Conservation (phyloP, 768 basidiomycete genomes). For the Mycena rosella region DNA sequence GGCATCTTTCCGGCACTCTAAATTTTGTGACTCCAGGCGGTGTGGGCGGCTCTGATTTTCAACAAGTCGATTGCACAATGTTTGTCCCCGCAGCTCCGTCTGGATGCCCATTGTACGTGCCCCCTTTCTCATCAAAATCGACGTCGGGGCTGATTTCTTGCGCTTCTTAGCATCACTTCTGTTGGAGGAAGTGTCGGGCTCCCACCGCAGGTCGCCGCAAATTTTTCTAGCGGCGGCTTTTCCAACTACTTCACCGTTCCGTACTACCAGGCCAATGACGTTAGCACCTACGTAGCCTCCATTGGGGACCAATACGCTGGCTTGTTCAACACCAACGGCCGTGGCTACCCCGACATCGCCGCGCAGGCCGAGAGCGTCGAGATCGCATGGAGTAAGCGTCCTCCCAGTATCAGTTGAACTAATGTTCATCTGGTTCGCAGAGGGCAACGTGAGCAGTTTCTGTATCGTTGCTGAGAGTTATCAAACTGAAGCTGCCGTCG, state of each 20-base stretch:
- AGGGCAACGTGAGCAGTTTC: background rate
- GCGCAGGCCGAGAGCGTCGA: slow-evolving; percentile 43
- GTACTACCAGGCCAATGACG: slow-evolving; percentile 36
- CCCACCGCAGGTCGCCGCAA: slow-evolving; percentile 41
- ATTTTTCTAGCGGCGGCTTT: too few species aligned
- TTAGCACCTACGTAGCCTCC: slow-evolving; percentile 31
- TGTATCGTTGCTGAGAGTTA: background rate
- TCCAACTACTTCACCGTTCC: slow-evolving; percentile 40
- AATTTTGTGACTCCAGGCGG: slow-evolving; percentile 28
- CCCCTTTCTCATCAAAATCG: slow-evolving; percentile 24
- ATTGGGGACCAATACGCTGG: slow-evolving; percentile 45
- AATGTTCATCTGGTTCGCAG: background rate
- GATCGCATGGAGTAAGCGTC: slow-evolving; percentile 42
- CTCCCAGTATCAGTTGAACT: background rate
- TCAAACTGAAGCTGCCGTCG: background rate
- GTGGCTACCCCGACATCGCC: slow-evolving; percentile 36
- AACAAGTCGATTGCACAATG: background rate
- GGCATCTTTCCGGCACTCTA: too few species aligned
- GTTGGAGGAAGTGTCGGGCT: slow-evolving; percentile 62
- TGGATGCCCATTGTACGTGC: slow-evolving; percentile 13
- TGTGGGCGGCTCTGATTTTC: background rate
- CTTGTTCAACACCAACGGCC: slow-evolving; percentile 37
- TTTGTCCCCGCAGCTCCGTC: slow-evolving; percentile 4
- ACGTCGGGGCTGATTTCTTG: slow-evolving; percentile 55
- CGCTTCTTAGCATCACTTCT: slow-evolving; percentile 55